Evolutionary conservation across 2,329 filamentous ascomycete genomes (phyloP).

Genomic region (Raffaelea ambrosiae): DNA sequence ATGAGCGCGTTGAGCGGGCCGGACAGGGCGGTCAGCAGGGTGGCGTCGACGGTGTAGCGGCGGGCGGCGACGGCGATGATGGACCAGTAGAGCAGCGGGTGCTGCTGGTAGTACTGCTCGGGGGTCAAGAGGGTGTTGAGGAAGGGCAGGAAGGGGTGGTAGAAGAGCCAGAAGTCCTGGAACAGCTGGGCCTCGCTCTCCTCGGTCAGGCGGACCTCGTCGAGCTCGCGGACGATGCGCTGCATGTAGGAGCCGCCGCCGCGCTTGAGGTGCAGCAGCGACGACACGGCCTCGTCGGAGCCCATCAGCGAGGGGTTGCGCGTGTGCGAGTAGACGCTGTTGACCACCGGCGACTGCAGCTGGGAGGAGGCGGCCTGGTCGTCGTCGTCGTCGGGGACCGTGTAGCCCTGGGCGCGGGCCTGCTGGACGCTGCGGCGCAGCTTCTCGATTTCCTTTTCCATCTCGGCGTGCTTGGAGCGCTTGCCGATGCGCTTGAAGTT

Average conservation of each 20-base stretch:
- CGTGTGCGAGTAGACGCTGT: conserved; percentile 47
- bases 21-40: conserved; percentile 58
- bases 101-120: conserved; percentile 68
- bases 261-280: conserved; percentile 56
- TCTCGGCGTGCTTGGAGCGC: conserved; percentile 74
- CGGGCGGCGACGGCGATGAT: conserved; percentile 68
- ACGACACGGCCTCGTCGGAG: conserved; percentile 60
- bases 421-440: conserved; percentile 53
- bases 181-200: conserved; percentile 58
- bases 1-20: conserved; percentile 61
- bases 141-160: conserved; percentile 72
- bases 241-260: conserved; percentile 51
- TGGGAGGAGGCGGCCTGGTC: conserved; percentile 33
- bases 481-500: conserved; percentile 80
- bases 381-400: conserved; percentile 38
- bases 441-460: conserved; percentile 73
- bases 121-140: conserved; percentile 58
- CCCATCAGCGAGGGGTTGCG: conserved; percentile 57
- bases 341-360: conserved; percentile 48
- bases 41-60: conserved; percentile 55
- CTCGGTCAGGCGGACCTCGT: conserved; percentile 56
- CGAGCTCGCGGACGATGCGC: conserved; percentile 51
- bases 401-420: conserved; percentile 51
- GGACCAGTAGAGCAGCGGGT: conserved; percentile 78
- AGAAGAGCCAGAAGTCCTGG: conserved; percentile 64